phyloP scores from a whole-genome alignment of 139 green algal species.

The Gonium pectorale region DNA sequence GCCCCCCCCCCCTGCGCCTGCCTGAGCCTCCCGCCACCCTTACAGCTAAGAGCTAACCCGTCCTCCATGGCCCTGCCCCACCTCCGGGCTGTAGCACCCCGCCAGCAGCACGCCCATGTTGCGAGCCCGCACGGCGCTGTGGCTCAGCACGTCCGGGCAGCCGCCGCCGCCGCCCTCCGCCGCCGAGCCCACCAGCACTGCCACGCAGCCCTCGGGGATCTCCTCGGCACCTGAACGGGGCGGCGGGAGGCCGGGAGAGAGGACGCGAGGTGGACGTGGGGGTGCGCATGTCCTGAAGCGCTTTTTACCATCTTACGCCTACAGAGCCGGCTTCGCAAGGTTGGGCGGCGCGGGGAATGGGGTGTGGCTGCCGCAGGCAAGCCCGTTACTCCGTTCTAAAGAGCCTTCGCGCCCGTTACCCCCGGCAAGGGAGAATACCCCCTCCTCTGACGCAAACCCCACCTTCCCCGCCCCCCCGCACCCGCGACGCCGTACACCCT shows the following conservation, averaged over 20 bases:
- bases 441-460: too few species aligned
- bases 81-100: slow-evolving; percentile 50
- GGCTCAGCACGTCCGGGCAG: slow-evolving; percentile 88
- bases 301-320: too few species aligned
- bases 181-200: slow-evolving; percentile 58
- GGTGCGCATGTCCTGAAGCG: too few species aligned
- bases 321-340: too few species aligned
- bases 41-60: too few species aligned
- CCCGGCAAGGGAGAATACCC: too few species aligned
- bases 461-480: too few species aligned
- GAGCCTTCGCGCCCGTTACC: too few species aligned
- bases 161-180: slow-evolving; percentile 40
- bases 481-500: too few species aligned
- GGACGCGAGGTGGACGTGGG: neutral
- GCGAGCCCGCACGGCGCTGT: slow-evolving; percentile 87
- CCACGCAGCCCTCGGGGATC: slow-evolving; percentile 61
- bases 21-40: neutral
- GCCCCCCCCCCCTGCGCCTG: neutral
- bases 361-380: too few species aligned
- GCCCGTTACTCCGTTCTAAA: too few species aligned
- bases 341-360: too few species aligned
- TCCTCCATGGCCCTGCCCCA: neutral
- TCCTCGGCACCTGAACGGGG: slow-evolving; percentile 63
- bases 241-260: neutral
- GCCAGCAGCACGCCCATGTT: slow-evolving; percentile 84